Evolutionary conservation across 495 filamentous ascomycete species (phyloP).

Genomic region (Eremomyces bilateralis): DNA sequence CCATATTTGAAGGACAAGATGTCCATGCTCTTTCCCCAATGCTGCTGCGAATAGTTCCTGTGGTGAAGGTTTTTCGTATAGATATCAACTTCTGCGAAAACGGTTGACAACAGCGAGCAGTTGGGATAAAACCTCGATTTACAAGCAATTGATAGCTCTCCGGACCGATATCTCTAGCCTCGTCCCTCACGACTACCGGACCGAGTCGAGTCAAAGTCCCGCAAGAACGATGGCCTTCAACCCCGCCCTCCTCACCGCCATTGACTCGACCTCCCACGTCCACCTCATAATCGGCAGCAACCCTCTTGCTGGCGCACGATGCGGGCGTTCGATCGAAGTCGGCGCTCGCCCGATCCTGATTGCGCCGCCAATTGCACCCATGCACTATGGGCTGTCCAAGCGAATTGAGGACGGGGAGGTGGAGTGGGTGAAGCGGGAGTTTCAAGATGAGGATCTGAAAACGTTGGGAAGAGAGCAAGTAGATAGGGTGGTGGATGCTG

Average conservation of each 20-base stretch:
- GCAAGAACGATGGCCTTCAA: slow-evolving; percentile 15
- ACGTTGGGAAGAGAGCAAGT: slow-evolving; percentile 62
- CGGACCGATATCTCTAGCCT: no score
- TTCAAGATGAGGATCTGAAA: slow-evolving; percentile 53
- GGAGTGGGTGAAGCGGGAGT: slow-evolving; percentile 46
- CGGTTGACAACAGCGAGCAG: no score
- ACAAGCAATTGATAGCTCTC: no score
- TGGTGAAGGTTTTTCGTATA: no score
- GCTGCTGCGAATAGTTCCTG: no score
- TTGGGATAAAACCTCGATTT: no score
- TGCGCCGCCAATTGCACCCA: slow-evolving; percentile 36
- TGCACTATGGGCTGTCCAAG: slow-evolving; percentile 54
- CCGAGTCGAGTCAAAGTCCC: no score
- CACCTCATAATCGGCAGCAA: slow-evolving; percentile 77
- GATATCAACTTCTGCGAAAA: no score
- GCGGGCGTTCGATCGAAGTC: slow-evolving; percentile 57
- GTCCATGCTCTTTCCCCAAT: no score
- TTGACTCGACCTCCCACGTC: slow-evolving; percentile 51
- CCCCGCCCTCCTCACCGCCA: slow-evolving; percentile 51
- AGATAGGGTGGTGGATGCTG: slow-evolving; percentile 60
- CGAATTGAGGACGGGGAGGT: slow-evolving; percentile 51
- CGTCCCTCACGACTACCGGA: no score
- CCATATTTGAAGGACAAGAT: no score
- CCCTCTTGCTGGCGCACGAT: slow-evolving; percentile 65
- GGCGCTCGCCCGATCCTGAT: slow-evolving; percentile 76